Conservation (phyloP, 768 basidiomycete genomes). For the Lentinula sp. region DNA sequence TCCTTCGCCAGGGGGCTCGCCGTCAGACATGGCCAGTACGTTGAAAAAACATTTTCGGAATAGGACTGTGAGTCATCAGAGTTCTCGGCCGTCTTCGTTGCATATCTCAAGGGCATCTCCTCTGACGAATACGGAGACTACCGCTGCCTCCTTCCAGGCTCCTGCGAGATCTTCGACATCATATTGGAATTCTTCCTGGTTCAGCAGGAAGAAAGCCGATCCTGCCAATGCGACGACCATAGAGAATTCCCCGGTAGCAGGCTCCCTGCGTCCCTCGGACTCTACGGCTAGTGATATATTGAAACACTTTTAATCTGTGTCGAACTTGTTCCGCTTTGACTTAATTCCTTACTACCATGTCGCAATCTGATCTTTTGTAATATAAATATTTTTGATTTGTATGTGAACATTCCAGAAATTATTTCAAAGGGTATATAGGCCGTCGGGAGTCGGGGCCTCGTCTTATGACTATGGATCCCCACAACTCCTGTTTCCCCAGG, state of each 20-base stretch:
- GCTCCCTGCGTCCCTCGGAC: neutral
- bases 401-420: neutral
- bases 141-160: slow-evolving; percentile 16
- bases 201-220: slow-evolving; percentile 54
- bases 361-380: no score
- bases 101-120: slow-evolving; percentile 48
- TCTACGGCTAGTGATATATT: slow-evolving; percentile 2
- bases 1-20: slow-evolving; percentile 57
- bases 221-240: slow-evolving; percentile 48
- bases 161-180: slow-evolving; percentile 41
- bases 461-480: no score
- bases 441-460: no score
- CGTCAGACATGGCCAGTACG: slow-evolving; percentile 49
- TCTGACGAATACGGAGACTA: slow-evolving; percentile 21
- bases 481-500: no score
- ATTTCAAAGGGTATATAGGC: no score
- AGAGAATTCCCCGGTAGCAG: neutral
- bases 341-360: neutral
- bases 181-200: slow-evolving; percentile 55
- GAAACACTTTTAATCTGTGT: neutral
- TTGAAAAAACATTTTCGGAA: slow-evolving; percentile 38
- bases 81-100: slow-evolving; percentile 51
- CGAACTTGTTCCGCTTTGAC: neutral
- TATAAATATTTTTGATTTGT: no score
- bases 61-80: slow-evolving; percentile 51